Evolutionary conservation across 2,329 filamentous ascomycete species (phyloP), one percentile per base, ranked within the genome.

Genomic region (Teratosphaeria zuluensis): DNA sequence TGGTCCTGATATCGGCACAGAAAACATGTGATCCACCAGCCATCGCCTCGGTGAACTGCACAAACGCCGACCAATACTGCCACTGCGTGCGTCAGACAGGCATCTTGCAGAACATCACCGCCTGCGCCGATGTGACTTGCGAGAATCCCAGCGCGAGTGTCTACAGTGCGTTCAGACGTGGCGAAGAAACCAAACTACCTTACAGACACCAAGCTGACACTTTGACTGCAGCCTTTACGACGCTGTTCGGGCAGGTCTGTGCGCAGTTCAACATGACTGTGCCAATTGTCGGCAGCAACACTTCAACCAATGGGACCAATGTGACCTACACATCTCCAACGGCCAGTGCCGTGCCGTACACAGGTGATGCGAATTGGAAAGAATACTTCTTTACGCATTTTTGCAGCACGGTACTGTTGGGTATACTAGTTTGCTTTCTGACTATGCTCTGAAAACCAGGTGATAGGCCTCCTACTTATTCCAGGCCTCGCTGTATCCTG

Each of bases 1-100:
- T 24, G 24, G 28, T 30, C 11, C 33, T 55, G 42, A 53, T 32
- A 19, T 2, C 2, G n/a, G n/a, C 35, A 21, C 35, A 65, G 64
- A 62, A 59, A 61, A 55, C 31, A 32, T 65, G 64, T 28, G 64
- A 65, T 42, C 64, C 62, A 16, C 54, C 64, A 14, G 64, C 64
- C 24, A 65, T 65, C 16, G 59, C 57, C 11, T 65, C 64, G 14
- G 64, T 65, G 11, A 64, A 62, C 32, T 65, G 64, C 59, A 63
- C 62, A 3, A 64, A 63, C 38, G 56, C 61, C 38, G 62, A 65
- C 32, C 62, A 64, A 52, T 62, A 62, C 53, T 65, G 64, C 51
- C 64, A 65, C 53, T 65, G 64, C 55, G 56, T 62, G 12, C 59
- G 61, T 4, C 64, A 65, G 33, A 51, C 35, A 8, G 62, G 62